phyloP scores from a whole-genome alignment of 495 filamentous ascomycete genomes.

The Hyaloscypha variabilis region DNA sequence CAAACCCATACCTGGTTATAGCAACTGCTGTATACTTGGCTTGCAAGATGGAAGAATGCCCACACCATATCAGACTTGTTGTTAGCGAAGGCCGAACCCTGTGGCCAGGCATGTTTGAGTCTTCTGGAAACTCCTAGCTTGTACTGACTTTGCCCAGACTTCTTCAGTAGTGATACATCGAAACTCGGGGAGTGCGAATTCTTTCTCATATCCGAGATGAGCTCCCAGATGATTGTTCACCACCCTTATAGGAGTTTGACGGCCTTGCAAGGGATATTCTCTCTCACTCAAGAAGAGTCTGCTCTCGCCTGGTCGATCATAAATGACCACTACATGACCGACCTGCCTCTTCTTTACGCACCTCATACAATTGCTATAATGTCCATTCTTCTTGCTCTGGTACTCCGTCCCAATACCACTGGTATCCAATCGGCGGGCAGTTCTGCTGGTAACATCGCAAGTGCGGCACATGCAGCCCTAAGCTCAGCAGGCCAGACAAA shows the following conservation, averaged over 20 bases:
- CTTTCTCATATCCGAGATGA: conserved; percentile 91
- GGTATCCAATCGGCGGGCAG: conserved; percentile 24
- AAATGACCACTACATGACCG: conserved; percentile 96
- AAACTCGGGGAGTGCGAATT: conserved; percentile 97
- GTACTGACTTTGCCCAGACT: conserved; percentile 54
- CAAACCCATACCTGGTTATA: conserved; percentile 90
- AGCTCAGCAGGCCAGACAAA: conserved; percentile 26
- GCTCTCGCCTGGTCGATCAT: conserved; percentile 83
- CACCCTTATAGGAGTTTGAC: conserved; percentile 93
- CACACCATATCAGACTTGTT: conserved; percentile 91
- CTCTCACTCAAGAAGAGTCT: conserved; percentile 75
- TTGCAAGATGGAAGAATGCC: conserved; percentile 98
- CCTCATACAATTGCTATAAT: conserved; percentile 91
- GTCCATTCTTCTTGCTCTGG: conserved; percentile 83
- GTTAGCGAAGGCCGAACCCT: conserved; percentile 81
- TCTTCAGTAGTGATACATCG: conserved; percentile 78
- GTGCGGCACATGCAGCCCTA: conserved; percentile 33
- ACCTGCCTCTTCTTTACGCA: conserved; percentile 83
- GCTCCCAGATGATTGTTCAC: conserved; percentile 90
- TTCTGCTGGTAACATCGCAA: conserved; percentile 36
- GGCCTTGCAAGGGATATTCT: conserved; percentile 69
- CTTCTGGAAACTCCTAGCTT: conserved; percentile 11
- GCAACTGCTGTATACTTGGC: conserved; percentile 93
- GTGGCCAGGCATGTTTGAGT: conserved; percentile 70
- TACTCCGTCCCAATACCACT: conserved; percentile 60